These are phyloP conservation scores for Tuber aestivum DNA, from an alignment of 495 filamentous ascomycete genomes.

Conservation along the genomic window DNA sequence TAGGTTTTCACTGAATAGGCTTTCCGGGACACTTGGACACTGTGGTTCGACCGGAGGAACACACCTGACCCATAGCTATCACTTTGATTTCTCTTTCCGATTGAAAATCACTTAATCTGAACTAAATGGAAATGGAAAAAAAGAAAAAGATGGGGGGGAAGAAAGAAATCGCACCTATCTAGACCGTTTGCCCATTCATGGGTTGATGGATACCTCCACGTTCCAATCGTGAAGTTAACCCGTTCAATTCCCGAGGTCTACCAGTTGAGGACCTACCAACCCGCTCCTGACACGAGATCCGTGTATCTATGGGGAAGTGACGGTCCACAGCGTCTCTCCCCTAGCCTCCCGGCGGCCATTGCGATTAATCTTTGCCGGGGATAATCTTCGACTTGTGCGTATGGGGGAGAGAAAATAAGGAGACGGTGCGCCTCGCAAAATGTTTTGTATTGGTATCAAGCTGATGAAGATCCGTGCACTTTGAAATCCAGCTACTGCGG, in stretches of 20 bases:
- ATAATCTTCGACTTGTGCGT: background rate
- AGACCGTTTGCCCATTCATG: background rate
- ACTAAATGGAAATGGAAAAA: background rate
- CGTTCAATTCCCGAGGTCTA: background rate
- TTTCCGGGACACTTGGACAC: background rate
- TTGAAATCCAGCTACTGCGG: background rate
- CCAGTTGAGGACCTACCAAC: conserved; percentile 24
- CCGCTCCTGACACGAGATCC: conserved; percentile 33
- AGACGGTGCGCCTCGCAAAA: background rate
- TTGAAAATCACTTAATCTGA: background rate
- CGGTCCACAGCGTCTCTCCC: background rate
- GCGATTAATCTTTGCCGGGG: background rate
- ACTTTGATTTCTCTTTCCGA: background rate
- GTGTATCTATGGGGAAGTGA: conserved; percentile 22
- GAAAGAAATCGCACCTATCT: background rate
- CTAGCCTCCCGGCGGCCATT: conserved; percentile 1
- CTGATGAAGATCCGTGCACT: conserved; percentile 3
- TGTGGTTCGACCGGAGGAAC: background rate
- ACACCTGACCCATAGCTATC: background rate
- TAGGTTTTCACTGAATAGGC: background rate
- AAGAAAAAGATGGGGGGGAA: background rate
- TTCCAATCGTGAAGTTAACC: background rate
- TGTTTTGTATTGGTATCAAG: conserved; percentile 4
- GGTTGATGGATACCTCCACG: background rate
- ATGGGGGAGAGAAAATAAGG: background rate